phyloP scores from a whole-genome alignment of 371 early-diverging fungal genomes.

The Mortierella sp. region DNA sequence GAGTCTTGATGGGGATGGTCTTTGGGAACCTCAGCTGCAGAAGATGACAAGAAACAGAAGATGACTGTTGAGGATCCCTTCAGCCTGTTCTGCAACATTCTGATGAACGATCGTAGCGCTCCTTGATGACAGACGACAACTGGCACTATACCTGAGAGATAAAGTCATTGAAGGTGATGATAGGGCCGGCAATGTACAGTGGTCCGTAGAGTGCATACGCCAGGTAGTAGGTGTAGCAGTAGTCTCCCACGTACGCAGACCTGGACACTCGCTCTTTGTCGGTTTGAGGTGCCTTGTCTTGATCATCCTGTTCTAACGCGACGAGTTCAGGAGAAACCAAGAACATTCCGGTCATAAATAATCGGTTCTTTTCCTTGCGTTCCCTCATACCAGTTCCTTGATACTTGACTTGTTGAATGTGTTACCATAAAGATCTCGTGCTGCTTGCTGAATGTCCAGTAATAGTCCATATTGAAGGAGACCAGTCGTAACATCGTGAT shows the following conservation, averaged over 20 bases:
- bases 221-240: constrained; percentile 79
- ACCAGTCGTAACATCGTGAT: constrained; percentile 90
- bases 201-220: constrained; percentile 90
- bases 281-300: constrained; percentile 1
- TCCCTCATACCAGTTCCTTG: background rate
- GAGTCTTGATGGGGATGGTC: constrained; percentile 54
- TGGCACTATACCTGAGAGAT: constrained; percentile 74
- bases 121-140: background rate
- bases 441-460: constrained; percentile 72
- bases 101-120: too few species aligned
- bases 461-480: constrained; percentile 93
- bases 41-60: background rate
- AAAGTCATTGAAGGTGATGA: constrained; percentile 94
- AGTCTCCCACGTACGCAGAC: constrained; percentile 69
- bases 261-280: constrained; percentile 72
- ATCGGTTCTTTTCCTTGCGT: background rate
- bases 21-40: constrained; percentile 64
- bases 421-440: constrained; percentile 17
- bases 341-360: background rate
- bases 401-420: too few species aligned
- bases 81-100: background rate
- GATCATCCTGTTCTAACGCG: constrained; percentile 1
- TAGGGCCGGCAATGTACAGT: constrained; percentile 94
- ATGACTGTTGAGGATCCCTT: background rate
- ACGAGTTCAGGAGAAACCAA: background rate